phyloP scores from a whole-genome alignment of 805 yeast genomes.

The Metschnikowia anglica region DNA sequence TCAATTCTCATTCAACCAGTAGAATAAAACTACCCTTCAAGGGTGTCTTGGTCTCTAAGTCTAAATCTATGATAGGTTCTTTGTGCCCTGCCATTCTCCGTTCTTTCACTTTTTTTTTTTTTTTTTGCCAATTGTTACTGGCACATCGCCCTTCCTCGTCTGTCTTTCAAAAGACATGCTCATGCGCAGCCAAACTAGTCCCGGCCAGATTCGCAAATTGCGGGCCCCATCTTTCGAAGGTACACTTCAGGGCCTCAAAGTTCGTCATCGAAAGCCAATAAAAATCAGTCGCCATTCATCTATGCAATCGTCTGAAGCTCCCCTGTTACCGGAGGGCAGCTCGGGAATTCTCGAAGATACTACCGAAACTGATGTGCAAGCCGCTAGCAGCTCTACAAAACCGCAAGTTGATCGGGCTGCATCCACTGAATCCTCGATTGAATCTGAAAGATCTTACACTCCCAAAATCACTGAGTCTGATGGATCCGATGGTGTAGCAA shows the following conservation, averaged over 20 bases:
- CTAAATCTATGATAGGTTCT: neutral
- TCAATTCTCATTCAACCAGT: too few relatives aligned
- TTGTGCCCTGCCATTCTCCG: neutral
- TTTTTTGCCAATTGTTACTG: too few relatives aligned
- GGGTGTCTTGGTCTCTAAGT: too few relatives aligned
- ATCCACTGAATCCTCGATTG: neutral
- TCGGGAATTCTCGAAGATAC: neutral
- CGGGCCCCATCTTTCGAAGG: neutral
- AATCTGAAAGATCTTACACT: neutral
- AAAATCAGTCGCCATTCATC: neutral
- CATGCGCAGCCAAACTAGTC: neutral
- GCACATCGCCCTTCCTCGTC: too few relatives aligned
- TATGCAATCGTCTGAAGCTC: conserved; percentile 1
- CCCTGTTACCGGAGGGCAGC: too few relatives aligned
- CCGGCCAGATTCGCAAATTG: neutral
- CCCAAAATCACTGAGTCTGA: neutral
- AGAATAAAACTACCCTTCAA: too few relatives aligned
- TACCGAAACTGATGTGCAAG: neutral
- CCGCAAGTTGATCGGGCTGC: too few relatives aligned
- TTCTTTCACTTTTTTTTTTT: neutral
- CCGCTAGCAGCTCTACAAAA: neutral
- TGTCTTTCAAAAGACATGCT: too few relatives aligned
- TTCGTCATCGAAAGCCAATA: neutral
- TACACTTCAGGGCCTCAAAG: too few relatives aligned
- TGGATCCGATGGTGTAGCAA: too few relatives aligned